Conservation (phyloP, 2,329 filamentous ascomycete genomes). For the Sporothrix humicola region DNA sequence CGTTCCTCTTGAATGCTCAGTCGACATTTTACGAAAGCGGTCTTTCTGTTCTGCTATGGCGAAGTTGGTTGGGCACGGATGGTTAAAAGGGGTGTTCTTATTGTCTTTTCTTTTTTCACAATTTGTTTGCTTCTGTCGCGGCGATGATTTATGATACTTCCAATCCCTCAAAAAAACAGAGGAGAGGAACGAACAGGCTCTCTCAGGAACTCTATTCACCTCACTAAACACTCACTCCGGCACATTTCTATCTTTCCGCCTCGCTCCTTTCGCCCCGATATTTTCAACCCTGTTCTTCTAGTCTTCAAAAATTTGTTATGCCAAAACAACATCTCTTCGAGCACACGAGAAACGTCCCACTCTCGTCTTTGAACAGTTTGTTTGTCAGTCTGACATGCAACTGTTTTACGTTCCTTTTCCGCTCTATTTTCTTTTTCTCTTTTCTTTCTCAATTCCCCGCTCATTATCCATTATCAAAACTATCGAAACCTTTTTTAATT, state of each 20-base stretch:
- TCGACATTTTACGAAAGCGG: slow-evolving; percentile 33
- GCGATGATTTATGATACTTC: slow-evolving; percentile 39
- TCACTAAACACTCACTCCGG: slow-evolving; percentile 38
- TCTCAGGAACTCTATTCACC: slow-evolving; percentile 50
- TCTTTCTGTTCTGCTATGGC: slow-evolving; percentile 1
- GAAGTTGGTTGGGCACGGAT: slow-evolving; percentile 36
- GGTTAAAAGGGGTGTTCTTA: slow-evolving; percentile 32
- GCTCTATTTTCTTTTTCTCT: background rate
- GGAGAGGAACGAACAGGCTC: slow-evolving; percentile 26
- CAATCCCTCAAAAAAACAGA: slow-evolving; percentile 30
- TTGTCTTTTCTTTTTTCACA: slow-evolving; percentile 18
- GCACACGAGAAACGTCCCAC: slow-evolving; percentile 38
- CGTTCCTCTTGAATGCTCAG: slow-evolving; percentile 26
- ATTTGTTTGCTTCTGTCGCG: slow-evolving; percentile 33
- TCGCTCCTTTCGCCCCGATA: slow-evolving; percentile 41
- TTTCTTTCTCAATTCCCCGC: background rate
- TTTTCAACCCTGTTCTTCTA: slow-evolving; percentile 41
- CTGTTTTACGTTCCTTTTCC: background rate
- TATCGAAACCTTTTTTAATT: background rate
- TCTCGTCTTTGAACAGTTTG: slow-evolving; percentile 33
- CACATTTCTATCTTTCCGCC: slow-evolving; percentile 33
- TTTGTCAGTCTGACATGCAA: background rate
- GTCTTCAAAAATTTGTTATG: slow-evolving; percentile 42
- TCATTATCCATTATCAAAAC: background rate
- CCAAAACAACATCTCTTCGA: slow-evolving; percentile 34